Evolutionary conservation across 2,329 filamentous ascomycete species (phyloP).

Genomic region (Ophiostoma tasmaniense): DNA sequence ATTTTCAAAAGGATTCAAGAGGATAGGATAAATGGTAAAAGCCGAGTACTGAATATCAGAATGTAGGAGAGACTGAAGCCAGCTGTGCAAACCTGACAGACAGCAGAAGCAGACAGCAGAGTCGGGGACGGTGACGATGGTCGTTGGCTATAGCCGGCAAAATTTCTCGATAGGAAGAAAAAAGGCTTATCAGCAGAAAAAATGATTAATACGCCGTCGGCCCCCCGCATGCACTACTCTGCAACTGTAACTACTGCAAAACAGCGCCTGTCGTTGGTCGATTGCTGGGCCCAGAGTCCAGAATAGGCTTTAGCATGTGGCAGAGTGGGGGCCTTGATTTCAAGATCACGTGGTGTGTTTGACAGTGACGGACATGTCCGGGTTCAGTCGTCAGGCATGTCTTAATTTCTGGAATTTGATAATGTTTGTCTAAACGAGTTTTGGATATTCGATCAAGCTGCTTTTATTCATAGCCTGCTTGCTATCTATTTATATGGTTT

Average conservation of each 20-base stretch:
- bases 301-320: conserved; percentile 1
- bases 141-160: neutral
- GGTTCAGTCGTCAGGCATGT: neutral
- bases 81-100: neutral
- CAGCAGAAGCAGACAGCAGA: neutral
- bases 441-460: too few species aligned
- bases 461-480: too few species aligned
- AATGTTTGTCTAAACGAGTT: too few species aligned
- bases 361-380: neutral
- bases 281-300: neutral
- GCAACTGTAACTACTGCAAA: neutral
- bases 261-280: neutral
- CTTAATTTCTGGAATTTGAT: too few species aligned
- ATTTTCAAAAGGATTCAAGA: neutral
- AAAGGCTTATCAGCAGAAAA: conserved; percentile 2
- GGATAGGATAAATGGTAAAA: neutral
- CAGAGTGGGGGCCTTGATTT: neutral
- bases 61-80: neutral
- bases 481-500: too few species aligned
- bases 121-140: neutral
- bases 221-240: neutral
- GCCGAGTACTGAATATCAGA: neutral
- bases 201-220: conserved; percentile 2
- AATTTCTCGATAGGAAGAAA: conserved; percentile 5
- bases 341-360: neutral